Base-by-base conservation (phyloP, 768 basidiomycete species). In the Suillus sp. region DNA sequence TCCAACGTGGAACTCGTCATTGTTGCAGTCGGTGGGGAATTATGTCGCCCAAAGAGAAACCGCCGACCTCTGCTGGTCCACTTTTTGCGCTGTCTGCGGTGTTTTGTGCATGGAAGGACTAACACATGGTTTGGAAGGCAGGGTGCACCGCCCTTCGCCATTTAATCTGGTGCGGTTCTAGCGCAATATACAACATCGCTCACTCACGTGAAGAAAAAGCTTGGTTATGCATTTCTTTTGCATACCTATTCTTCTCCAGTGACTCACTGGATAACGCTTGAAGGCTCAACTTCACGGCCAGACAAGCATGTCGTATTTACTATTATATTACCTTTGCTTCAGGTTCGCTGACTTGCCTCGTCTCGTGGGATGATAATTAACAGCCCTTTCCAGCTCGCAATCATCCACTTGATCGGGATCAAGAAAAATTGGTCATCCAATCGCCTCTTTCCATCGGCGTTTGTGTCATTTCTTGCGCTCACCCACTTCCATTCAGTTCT, bases 221-320 rank as follows among this genome's bases (percentile, higher is more conserved):
- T 92, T 65, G 89, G 88, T 25, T 93, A 92, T 67, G 86, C 90
- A 1, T 91, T 92, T 72, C 79, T 91, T 37, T 75, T 93, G 22
- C 87, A 92, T 65, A 82, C 91, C 9, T 92, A 91, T 75, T 84
- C 89, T 0, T 86, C 87, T 2, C 87, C 89, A 0, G 69, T 86
- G 45, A 83, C 87, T 6, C 88, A 90, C 71, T 64, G 65, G 27
- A 65, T 67, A 32, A 82, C 79, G 61, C 70, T 78, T 4, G 71
- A 76, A 3, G 80, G 77, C 2, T 69, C 79, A 4, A 86, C 85
- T 0, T 83, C 89, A 10, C 79, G 91, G 50, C 92, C 91, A 5
- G 90, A 91, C 68, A 83, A 84, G 56, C 89, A 93, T 69, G 85
- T 86, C 30, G 78, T 91, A n/a, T 79, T 92, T 63, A 90, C 88